These are phyloP conservation scores for Chalciporus chontae DNA, from an alignment of 768 basidiomycete species.

Conservation along the genomic window DNA sequence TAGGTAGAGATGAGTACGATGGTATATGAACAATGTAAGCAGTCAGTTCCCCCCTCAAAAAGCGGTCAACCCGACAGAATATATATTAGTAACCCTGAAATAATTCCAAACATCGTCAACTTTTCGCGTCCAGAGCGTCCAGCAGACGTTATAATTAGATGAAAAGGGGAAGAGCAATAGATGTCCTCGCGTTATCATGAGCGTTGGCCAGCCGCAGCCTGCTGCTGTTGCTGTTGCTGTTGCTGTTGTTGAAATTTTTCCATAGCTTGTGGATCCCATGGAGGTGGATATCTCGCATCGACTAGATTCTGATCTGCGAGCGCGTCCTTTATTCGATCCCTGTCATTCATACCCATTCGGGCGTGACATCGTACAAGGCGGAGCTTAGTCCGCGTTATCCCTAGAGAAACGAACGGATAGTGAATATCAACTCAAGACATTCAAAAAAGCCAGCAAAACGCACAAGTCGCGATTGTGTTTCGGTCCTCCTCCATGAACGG, in stretches of 20 bases:
- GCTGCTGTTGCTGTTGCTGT: conserved; percentile 23
- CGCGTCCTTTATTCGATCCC: conserved; percentile 71
- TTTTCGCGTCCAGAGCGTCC: conserved; percentile 2
- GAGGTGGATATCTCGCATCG: conserved; percentile 67
- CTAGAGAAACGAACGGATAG: conserved; percentile 33
- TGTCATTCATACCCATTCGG: conserved; percentile 73
- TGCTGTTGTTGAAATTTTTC: conserved; percentile 27
- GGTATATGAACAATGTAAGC: conserved; percentile 13
- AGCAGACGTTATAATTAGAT: neutral
- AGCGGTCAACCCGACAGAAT: neutral
- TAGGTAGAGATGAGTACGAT: conserved; percentile 5
- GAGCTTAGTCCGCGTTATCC: conserved; percentile 84
- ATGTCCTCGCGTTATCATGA: neutral
- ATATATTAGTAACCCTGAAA: neutral
- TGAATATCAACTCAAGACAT: neutral
- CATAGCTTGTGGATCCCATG: conserved; percentile 56
- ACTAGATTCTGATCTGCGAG: conserved; percentile 76
- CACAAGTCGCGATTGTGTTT: conserved; percentile 73
- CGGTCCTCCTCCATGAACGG: conserved; percentile 84
- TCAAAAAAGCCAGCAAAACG: conserved; percentile 19
- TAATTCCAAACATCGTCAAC: neutral
- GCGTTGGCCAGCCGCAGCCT: conserved; percentile 10
- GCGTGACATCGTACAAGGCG: conserved; percentile 75
- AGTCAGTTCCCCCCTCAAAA: conserved; percentile 13
- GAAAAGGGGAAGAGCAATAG: neutral